These are phyloP conservation scores for Cladorrhinum samala DNA, from an alignment of 495 filamentous ascomycete species.

Conservation along the genomic window DNA sequence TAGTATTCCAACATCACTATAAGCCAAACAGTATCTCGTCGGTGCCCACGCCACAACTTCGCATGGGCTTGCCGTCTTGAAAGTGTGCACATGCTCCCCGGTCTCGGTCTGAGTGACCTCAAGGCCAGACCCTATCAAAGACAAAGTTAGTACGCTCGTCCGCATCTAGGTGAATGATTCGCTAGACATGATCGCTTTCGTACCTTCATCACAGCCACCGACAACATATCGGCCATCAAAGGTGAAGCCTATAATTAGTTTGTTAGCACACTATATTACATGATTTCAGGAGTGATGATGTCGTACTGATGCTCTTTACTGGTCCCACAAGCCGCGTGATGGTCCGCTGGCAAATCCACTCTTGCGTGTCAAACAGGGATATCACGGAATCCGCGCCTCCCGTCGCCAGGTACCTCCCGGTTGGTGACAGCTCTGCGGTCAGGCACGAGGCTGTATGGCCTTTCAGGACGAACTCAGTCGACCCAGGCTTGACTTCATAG, in stretches of 20 bases:
- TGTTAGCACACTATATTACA: constrained; percentile 15
- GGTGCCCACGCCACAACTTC: constrained; percentile 87
- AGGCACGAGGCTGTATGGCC: constrained; percentile 78
- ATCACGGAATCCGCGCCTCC: constrained; percentile 87
- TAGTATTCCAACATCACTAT: constrained; percentile 73
- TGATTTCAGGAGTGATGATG: neutral
- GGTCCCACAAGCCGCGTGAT: constrained; percentile 70
- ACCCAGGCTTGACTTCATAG: constrained; percentile 31
- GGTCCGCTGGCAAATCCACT: constrained; percentile 85
- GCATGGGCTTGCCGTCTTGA: constrained; percentile 59
- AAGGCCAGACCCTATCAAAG: constrained; percentile 43
- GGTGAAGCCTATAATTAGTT: constrained; percentile 53
- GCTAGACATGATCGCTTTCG: constrained; percentile 9
- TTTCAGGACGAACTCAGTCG: constrained; percentile 56
- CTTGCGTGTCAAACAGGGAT: constrained; percentile 82
- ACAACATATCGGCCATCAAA: constrained; percentile 87
- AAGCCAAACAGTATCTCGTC: constrained; percentile 79
- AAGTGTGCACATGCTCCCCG: constrained; percentile 74
- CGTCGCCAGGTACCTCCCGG: constrained; percentile 73
- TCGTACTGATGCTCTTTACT: constrained; percentile 68
- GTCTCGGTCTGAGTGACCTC: constrained; percentile 81
- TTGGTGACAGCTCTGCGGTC: constrained; percentile 64
- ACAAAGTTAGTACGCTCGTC: constrained; percentile 4
- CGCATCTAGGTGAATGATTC: constrained; percentile 4
- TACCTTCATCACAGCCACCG: constrained; percentile 77